Base-by-base conservation (phyloP, 1,139 yeast species). In the Yarrowia galli region DNA sequence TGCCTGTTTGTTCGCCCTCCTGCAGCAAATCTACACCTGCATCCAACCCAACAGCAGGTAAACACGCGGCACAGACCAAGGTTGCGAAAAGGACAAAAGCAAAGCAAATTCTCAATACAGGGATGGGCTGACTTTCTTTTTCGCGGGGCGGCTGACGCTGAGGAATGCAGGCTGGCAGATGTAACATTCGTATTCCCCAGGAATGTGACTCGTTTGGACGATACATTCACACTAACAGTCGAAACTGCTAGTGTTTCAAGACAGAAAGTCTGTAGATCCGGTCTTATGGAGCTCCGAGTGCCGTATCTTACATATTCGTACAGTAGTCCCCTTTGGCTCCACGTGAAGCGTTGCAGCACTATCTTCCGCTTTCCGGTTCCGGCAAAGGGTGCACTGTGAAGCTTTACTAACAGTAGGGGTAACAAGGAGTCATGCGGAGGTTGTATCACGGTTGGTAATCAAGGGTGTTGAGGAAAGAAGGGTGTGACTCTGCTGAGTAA, bases 121-220 rank as follows among this genome's bases (percentile, higher is more conserved):
- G 53, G 53, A 48, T 48, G 22, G 16, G 28, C 53, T 48, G 53
- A 28, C 38, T 48, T 48, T 48, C 48, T 43, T 43, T 43, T 43
- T 43, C 48, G 51, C 51, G 51, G 51, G 51, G 51, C 51, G 51
- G 51, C 51, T 46, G 51, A 25, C 51, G 35, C 51, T 48, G 53
- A 48, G 38, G 49, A 48, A 48, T 48, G 53, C 36, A 28, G n/a
- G 48, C 28, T 12, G 48, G 13, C 40, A n/a, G 9, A 10, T n/a
- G 51, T 22, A 9, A 45, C 49, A 22, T 22, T 45, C 49, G 49
- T 45, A 45, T 22, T 45, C 20, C 10, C 13, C 22, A n/a, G 49
- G 49, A 45, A 45, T 45, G 49, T 45, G 49, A 3, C 25, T n/a
- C 0, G 9, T 13, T 20, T n/a, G 32, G 32, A 28, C 5, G 32